A percentile compares a stretch with the other conserved stretches of the same genome.
Conservation (phyloP, 1,284 basidiomycete genomes). For the Cerrena zonata region DNA sequence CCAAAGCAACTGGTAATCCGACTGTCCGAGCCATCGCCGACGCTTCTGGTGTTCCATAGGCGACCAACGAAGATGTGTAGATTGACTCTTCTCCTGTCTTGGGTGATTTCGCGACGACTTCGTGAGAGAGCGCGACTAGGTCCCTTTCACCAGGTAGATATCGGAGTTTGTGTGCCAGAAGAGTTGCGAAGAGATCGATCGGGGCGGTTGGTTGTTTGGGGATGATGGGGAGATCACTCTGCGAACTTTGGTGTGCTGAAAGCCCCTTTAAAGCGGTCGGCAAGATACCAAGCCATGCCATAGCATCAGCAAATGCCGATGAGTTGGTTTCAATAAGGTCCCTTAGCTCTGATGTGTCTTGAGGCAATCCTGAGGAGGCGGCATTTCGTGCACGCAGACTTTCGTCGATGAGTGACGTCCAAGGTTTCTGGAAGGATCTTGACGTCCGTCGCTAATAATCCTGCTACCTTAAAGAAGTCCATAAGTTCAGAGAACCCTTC, state of each 20-base stretch:
- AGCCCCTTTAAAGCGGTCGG: conserved; percentile 22
- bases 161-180: conserved; percentile 71
- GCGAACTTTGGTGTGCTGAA: conserved; percentile 8
- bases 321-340: too few species aligned
- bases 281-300: conserved; percentile 56
- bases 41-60: conserved; percentile 60
- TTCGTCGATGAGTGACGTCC: conserved; percentile 41
- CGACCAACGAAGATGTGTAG: conserved; percentile 71
- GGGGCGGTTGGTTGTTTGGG: conserved; percentile 48
- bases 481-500: conserved; percentile 80
- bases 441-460: conserved; percentile 54
- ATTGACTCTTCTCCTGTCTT: conserved; percentile 38
- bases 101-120: conserved; percentile 50
- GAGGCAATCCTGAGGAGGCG: too few species aligned
- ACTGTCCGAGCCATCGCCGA: conserved; percentile 89
- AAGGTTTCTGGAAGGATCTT: conserved; percentile 36
- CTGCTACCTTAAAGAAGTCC: conserved; percentile 68
- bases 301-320: too few species aligned
- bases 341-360: too few species aligned
- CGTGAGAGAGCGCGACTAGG: conserved; percentile 84
- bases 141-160: conserved; percentile 77
- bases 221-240: conserved; percentile 35
- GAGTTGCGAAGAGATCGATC: conserved; percentile 73
- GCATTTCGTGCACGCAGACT: conserved; percentile 27
- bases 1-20: conserved; percentile 79